Evolutionary conservation across 495 filamentous ascomycete genomes (phyloP), one percentile per base, ranked within the genome.

Genomic region (Trichoderma asperelloides): DNA sequence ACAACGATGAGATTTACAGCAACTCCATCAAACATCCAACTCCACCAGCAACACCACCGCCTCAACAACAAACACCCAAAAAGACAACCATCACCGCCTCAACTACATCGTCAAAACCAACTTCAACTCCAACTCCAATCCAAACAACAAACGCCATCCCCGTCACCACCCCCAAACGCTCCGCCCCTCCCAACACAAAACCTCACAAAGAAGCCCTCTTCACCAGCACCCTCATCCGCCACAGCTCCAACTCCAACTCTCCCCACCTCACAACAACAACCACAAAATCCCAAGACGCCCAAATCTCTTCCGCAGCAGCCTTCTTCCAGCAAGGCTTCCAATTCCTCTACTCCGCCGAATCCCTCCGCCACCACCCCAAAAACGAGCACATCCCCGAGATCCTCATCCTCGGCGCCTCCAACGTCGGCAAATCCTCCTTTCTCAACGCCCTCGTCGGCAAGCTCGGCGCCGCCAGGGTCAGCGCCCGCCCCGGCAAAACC

Each of bases 361-460:
- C 88, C 69, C 96, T 96, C 72, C 87, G 88, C 69, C 80, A 84
- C n/a, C 83, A 90, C 25, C 80, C 78, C 47, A 77, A 77, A 68
- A 85, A 85, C 60, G 76, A 75, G 16, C 74, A 78, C 66, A 78
- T 84, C 16, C 87, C 87, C 57, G 88, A 91, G 72, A 74, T 87
- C 63, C 82, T 81, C 70, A 72, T 86, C 23, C 70, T 85, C 0
- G 95, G 95, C 60, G 87, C 92, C 55, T 93, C 89, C 40, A 97
- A 98, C 75, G 93, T 96, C 30, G 95, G 93, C 45, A 98, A 98
- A 75, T 93, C 89, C 39, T 90, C 87, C 9, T 80, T 98, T 28
- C 79, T 98, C 68, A 98, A 98, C 74, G 89, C 89, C 1, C 79
- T 98, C 8, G 84, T 94, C 68, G 83, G 85, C 25, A 78, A 83